Evolutionary conservation across 1,139 yeast genomes (phyloP).

Genomic region (Starmera stellimalicola): DNA sequence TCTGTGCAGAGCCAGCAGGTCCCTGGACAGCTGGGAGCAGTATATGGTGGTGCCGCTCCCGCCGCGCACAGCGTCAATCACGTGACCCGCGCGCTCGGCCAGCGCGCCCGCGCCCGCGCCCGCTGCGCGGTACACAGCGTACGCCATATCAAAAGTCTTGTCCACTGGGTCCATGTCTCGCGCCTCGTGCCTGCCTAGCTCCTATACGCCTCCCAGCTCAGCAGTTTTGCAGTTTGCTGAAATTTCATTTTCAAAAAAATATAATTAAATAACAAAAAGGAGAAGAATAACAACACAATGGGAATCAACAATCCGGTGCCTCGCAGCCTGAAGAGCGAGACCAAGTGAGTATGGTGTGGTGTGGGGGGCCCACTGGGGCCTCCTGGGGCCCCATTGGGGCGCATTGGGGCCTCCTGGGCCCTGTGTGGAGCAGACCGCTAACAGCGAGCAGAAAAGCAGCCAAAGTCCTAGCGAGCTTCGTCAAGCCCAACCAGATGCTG

Average conservation of each 20-base stretch:
- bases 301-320: constrained; percentile 94
- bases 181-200: background rate
- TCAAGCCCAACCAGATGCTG: constrained; percentile 90
- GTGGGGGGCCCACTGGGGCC: background rate
- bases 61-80: background rate
- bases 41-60: background rate
- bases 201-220: background rate
- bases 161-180: constrained; percentile 21
- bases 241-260: background rate
- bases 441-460: constrained; percentile 98
- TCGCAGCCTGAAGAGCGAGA: constrained; percentile 77
- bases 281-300: constrained; percentile 25
- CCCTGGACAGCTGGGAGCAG: background rate
- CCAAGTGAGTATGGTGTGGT: constrained; percentile 46
- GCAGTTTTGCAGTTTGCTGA: background rate
- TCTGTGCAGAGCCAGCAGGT: background rate
- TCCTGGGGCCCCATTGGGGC: too few relatives aligned
- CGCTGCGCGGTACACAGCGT: constrained; percentile 1
- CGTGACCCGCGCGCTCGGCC: background rate
- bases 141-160: constrained; percentile 15
- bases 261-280: background rate
- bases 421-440: too few relatives aligned
- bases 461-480: constrained; percentile 75
- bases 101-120: background rate
- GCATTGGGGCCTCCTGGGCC: too few relatives aligned